Base-by-base conservation (phyloP, 768 basidiomycete genomes). In the Termitomyces bulborhizus region DNA sequence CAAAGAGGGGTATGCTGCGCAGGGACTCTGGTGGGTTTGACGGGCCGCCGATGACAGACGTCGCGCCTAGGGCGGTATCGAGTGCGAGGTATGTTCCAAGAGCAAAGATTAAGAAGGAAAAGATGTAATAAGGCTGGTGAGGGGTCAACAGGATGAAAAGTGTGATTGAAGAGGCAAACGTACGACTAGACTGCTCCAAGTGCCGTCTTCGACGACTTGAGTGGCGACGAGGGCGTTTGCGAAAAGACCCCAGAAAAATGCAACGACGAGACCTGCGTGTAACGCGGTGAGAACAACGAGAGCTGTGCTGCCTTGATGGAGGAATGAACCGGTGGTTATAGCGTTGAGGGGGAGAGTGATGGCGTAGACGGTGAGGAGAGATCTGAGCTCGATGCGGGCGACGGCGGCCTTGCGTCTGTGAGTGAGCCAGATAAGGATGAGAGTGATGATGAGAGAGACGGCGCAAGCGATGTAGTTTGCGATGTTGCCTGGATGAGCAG, bases 141-240 rank as follows among this genome's bases (percentile, higher is more conserved):
- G 34, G 5, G 34, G 1, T 6, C 11, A 3, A 12, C 31, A 8
- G 31, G 12, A 12, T 3, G 12, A 0, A 12, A 3, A 1, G 34
- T 3, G 34, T 12, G 4, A 34, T 21, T 21, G 32, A 6, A 8
- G 8, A 4, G 36, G 36, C 21, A 21, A 46, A 80, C 80, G 61
- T 52, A 90, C 88, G 52, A 88, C 71, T 46, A 90, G 58, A 56
- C 85, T 81, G 61, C 81, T 81, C 34, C 85, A 72, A 0, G 90
- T 90, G 6, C 93, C 96, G 64, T 91, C 96, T 67, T 98, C 96
- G 53, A 98, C 89, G 47, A 94, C 66, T 70, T 98, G 96, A n/a
- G 87, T 90, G 36, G 86, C 84, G 21, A 93, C 79, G 56, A 92
- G 70, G 8, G 78, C 88, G 69, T 90, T 92, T 32, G 78, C 90